phyloP scores from a whole-genome alignment of 2,329 filamentous ascomycete species.

The Diaporthe citriasiana region DNA sequence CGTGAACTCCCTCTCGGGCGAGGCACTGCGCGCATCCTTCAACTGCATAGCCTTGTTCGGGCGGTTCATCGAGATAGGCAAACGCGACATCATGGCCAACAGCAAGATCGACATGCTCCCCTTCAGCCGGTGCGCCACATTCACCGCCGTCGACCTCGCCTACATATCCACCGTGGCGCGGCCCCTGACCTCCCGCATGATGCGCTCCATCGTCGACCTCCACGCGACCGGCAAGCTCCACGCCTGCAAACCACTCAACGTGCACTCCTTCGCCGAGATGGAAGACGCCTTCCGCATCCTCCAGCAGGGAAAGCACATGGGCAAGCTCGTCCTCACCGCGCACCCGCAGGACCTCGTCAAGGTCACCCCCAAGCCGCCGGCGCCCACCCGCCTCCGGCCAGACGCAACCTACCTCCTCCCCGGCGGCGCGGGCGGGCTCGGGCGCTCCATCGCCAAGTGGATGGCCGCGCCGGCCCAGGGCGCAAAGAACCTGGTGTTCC shows the following conservation, averaged over 20 bases:
- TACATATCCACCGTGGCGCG: conserved; percentile 30
- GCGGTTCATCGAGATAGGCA: conserved; percentile 54
- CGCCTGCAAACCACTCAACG: conserved; percentile 37
- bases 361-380: conserved; percentile 40
- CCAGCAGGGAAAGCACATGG: conserved; percentile 42
- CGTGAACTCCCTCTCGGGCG: conserved; percentile 50
- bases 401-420: conserved; percentile 52
- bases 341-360: conserved; percentile 44
- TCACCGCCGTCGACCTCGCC: conserved; percentile 51
- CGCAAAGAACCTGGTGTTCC: conserved; percentile 50
- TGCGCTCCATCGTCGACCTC: conserved; percentile 29
- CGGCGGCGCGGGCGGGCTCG: conserved; percentile 53
- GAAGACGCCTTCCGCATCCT: conserved; percentile 57
- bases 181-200: conserved; percentile 27
- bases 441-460: conserved; percentile 50
- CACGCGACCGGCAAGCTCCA: conserved; percentile 34
- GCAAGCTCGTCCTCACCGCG: conserved; percentile 56
- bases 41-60: conserved; percentile 52
- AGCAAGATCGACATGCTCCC: conserved; percentile 53
- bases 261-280: conserved; percentile 45
- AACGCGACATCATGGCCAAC: conserved; percentile 52
- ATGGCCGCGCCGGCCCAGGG: conserved; percentile 48
- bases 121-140: conserved; percentile 41
- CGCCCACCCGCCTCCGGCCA: conserved; percentile 38
- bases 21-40: conserved; percentile 50